Evolutionary conservation across 768 basidiomycete species (phyloP), one percentile per base, ranked within the genome.

Genomic region (Leccinum imitatum): DNA sequence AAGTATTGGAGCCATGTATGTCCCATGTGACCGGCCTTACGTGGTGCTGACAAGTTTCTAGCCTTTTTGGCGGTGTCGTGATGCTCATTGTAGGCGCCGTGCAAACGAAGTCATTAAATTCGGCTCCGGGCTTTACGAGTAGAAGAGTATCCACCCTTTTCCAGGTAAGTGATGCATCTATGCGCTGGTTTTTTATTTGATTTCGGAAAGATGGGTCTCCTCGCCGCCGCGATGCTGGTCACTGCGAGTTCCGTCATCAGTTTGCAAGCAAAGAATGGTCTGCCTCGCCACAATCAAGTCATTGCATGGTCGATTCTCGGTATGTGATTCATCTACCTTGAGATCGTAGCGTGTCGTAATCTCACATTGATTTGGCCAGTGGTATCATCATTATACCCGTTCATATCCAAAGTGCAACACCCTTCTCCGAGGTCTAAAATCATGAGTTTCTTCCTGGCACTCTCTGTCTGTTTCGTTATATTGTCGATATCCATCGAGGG

Each of bases 401-500:
- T 86, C 66, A 44, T 78, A 1, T 72, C 74, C 25, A 69, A 63
- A 54, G 69, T 65, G 50, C 61, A 71, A 35, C 73, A 79, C 59
- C 72, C 72, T 25, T 78, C 73, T 5, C 73, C 80, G 2, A 71
- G 73, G 54, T 81, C 84, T 1, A 86, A 82, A 65, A 76, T 88
- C 14, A 72, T 87, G 33, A 77, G 79, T 30, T 84, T 85, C 66
- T 90, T 90, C 70, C 80, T 91, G 50, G 84, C 85, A 6, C 89
- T 93, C 61, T 82, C 84, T 0, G 86, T 87, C 3, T 87, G 85
- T 66, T 94, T 93, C 60, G 79, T 92, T 37, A 80, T 92, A 39
- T 79, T 95, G 17, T 91, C 92, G 3, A 90, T 93, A 70, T 89
- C 88, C 59, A 84, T 87, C 23, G 93, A 94, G 67, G 89, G 87